phyloP scores from a whole-genome alignment of 176 grass and related monocot genomes.

The Eragrostis curvula region DNA sequence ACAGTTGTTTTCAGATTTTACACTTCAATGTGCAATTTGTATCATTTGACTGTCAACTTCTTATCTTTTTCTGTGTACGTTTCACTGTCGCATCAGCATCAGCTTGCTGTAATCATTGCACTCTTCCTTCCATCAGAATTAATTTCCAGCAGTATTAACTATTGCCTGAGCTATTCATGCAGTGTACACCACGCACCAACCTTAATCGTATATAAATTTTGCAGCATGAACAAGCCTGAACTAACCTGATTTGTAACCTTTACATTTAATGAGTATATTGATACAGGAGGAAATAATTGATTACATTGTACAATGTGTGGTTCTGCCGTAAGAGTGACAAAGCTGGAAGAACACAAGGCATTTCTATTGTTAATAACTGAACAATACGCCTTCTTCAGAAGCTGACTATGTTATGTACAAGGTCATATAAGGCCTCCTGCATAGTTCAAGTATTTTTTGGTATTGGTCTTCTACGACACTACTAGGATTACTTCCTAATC shows the following conservation, averaged over 20 bases:
- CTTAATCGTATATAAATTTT: neutral
- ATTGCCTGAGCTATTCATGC: neutral
- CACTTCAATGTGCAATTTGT: too few species aligned
- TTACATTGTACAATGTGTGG: constrained; percentile 26
- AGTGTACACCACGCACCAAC: neutral
- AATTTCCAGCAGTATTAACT: neutral
- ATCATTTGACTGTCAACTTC: neutral
- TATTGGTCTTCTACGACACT: constrained; percentile 32
- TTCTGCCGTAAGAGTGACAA: neutral
- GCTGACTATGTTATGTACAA: constrained; percentile 61
- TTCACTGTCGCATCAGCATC: neutral
- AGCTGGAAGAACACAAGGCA: neutral
- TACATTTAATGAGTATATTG: constrained; percentile 7
- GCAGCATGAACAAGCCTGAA: constrained; percentile 10
- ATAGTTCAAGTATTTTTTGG: constrained; percentile 12
- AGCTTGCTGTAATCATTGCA: too few species aligned
- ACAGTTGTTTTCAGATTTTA: neutral
- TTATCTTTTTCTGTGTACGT: neutral
- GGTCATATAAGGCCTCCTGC: constrained; percentile 18
- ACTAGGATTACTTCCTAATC: constrained; percentile 1
- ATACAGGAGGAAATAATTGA: constrained; percentile 20
- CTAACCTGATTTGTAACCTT: neutral
- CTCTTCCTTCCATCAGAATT: neutral
- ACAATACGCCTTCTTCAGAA: constrained; percentile 34
- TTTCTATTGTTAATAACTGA: constrained; percentile 12